phyloP scores from a whole-genome alignment of 2,329 filamentous ascomycete species.

The Fusarium falciforme region DNA sequence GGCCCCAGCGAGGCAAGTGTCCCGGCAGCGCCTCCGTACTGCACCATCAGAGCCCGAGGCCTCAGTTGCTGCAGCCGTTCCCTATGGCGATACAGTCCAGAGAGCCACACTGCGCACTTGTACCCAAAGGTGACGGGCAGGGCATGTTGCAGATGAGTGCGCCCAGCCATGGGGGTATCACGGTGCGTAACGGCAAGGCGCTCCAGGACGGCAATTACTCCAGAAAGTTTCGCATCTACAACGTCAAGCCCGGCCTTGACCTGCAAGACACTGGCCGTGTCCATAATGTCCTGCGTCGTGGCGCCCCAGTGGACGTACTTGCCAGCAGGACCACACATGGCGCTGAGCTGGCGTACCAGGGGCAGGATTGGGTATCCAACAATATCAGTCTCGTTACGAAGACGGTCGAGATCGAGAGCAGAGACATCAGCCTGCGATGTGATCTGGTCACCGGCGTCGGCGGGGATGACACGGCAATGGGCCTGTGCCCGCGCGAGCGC shows the following conservation, averaged over 20 bases:
- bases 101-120: constrained; percentile 67
- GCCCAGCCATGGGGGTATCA: constrained; percentile 67
- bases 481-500: constrained; percentile 64
- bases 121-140: constrained; percentile 68
- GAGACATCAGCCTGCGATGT: constrained; percentile 47
- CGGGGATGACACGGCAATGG: constrained; percentile 58
- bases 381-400: constrained; percentile 64
- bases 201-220: constrained; percentile 56
- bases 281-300: constrained; percentile 71
- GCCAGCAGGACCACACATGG: constrained; percentile 24
- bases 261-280: constrained; percentile 63
- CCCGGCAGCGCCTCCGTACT: constrained; percentile 68
- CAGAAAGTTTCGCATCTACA: constrained; percentile 56
- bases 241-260: constrained; percentile 62
- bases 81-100: constrained; percentile 59
- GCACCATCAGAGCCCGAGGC: constrained; percentile 60
- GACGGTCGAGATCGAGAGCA: constrained; percentile 36
- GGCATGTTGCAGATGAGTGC: constrained; percentile 69
- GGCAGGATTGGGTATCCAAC: constrained; percentile 66
- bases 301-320: constrained; percentile 68
- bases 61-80: constrained; percentile 60
- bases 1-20: constrained; percentile 64
- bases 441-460: constrained; percentile 48
- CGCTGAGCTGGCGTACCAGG: constrained; percentile 58
- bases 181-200: constrained; percentile 57